A percentile compares a stretch with the other conserved stretches of the same genome.
Conservation (phyloP, 768 basidiomycete species). For the Rhizopogon vesiculosus region DNA sequence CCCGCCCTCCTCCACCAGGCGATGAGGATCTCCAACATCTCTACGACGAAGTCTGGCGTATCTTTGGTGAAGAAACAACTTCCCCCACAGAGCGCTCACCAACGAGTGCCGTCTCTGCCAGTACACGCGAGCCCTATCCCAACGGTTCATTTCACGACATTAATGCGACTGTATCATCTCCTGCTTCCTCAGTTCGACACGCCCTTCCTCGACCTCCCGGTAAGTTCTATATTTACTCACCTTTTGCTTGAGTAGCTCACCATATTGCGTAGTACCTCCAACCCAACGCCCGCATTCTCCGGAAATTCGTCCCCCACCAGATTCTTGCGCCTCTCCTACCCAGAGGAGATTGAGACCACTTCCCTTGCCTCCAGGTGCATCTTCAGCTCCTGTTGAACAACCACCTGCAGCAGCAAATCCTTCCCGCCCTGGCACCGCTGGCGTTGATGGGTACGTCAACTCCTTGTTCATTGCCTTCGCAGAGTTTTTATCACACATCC, state of each 20-base stretch:
- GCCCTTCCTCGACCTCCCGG: constrained; percentile 18
- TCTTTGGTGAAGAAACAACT: constrained; percentile 47
- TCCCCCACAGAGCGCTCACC: constrained; percentile 27
- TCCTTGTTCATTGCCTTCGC: background rate
- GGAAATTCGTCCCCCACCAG: constrained; percentile 17
- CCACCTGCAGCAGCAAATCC: constrained; percentile 5
- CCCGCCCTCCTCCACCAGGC: constrained; percentile 39
- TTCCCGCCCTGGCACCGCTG: constrained; percentile 22
- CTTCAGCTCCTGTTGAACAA: constrained; percentile 9
- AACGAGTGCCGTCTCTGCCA: constrained; percentile 11
- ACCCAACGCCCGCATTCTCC: constrained; percentile 12
- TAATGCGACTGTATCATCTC: constrained; percentile 5
- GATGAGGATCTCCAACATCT: constrained; percentile 72
- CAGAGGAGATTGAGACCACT: constrained; percentile 25
- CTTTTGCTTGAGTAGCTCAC: background rate
- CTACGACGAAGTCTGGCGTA: constrained; percentile 72
- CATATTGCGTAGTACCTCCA: background rate
- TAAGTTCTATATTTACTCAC: constrained; percentile 9
- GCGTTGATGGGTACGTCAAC: constrained; percentile 19
- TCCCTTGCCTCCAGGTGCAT: constrained; percentile 21
- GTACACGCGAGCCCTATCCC: constrained; percentile 13
- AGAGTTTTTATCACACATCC: background rate
- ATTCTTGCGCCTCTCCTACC: constrained; percentile 22
- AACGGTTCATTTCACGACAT: constrained; percentile 18
- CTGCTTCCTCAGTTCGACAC: constrained; percentile 9